Conservation (phyloP, 208 protist species). For the Trypanosoma mega region DNA sequence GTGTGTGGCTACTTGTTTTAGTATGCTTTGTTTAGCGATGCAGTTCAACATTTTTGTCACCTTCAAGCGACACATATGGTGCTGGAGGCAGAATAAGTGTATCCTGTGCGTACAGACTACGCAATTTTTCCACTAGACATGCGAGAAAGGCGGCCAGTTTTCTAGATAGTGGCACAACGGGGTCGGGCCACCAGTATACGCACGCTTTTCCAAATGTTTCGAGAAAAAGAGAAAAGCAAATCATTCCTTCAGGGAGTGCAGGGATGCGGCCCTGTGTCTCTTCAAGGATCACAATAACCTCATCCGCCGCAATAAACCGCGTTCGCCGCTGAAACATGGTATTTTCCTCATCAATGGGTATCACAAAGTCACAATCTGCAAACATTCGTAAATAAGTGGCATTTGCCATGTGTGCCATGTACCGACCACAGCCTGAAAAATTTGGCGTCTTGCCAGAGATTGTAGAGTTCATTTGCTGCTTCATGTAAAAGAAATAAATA, state of each 20-base stretch:
- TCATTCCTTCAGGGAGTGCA: constrained; percentile 26
- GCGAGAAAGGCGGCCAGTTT: constrained; percentile 74
- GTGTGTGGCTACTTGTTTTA: no score
- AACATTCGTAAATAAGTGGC: constrained; percentile 56
- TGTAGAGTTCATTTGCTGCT: constrained; percentile 53
- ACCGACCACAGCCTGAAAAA: constrained; percentile 67
- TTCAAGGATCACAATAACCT: constrained; percentile 38
- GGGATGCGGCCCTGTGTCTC: constrained; percentile 13
- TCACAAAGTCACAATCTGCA: constrained; percentile 66
- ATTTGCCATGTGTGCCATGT: constrained; percentile 50
- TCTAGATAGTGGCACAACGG: constrained; percentile 57
- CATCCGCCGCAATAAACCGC: constrained; percentile 41
- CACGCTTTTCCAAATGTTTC: constrained; percentile 50
- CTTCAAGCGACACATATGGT: constrained; percentile 52
- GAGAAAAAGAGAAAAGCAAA: constrained; percentile 77
- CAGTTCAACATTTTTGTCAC: no score
- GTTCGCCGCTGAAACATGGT: constrained; percentile 18
- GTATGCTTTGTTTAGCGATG: no score
- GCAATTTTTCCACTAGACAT: constrained; percentile 57
- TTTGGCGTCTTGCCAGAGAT: constrained; percentile 36
- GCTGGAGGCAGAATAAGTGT: constrained; percentile 65
- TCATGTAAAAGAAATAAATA: constrained; percentile 84
- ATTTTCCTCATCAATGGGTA: constrained; percentile 15
- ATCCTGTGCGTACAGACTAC: constrained; percentile 37
- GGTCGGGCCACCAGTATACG: constrained; percentile 81